phyloP scores from a whole-genome alignment of 2,329 filamentous ascomycete genomes.

The Ophiognomonia clavigignenti-juglandacearum region DNA sequence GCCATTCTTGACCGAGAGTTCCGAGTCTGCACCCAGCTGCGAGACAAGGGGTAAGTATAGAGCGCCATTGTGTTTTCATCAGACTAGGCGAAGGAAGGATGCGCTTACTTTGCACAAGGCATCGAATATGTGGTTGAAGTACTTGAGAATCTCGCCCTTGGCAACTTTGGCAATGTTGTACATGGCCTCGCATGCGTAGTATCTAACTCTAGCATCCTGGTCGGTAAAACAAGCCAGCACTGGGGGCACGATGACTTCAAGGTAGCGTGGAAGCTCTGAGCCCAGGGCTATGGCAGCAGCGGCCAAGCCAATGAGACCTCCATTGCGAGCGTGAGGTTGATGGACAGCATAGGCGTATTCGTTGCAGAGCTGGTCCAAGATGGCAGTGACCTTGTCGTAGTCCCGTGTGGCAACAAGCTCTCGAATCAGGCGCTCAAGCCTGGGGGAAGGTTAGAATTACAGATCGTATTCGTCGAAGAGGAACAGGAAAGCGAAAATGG shows the following conservation, averaged over 20 bases:
- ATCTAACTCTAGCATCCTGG: conserved; percentile 93
- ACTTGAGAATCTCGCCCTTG: conserved; percentile 93
- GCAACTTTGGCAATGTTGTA: conserved; percentile 99
- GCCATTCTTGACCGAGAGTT: conserved; percentile 96
- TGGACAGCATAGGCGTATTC: conserved; percentile 98
- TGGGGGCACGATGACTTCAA: conserved; percentile 90
- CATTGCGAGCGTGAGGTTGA: conserved; percentile 93
- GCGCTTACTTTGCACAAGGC: conserved; percentile 83
- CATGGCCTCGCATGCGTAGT: conserved; percentile 99
- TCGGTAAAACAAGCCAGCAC: conserved; percentile 97
- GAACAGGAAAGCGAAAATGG: neutral
- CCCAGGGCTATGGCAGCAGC: conserved; percentile 94
- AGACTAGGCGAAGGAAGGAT: no score
- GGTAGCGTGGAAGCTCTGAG: conserved; percentile 82
- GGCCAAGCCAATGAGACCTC: conserved; percentile 89
- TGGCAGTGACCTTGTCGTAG: conserved; percentile 73
- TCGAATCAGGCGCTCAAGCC: conserved; percentile 85
- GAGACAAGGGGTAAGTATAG: conserved; percentile 8
- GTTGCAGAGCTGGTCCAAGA: conserved; percentile 93
- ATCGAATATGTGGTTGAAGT: conserved; percentile 98
- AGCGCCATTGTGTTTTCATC: no score
- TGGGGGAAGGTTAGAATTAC: conserved; percentile 32
- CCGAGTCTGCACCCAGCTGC: conserved; percentile 90
- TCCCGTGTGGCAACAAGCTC: conserved; percentile 75
- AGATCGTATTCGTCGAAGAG: neutral